Conservation (phyloP, 2,329 filamentous ascomycete species). For the Bertia moriformis region DNA sequence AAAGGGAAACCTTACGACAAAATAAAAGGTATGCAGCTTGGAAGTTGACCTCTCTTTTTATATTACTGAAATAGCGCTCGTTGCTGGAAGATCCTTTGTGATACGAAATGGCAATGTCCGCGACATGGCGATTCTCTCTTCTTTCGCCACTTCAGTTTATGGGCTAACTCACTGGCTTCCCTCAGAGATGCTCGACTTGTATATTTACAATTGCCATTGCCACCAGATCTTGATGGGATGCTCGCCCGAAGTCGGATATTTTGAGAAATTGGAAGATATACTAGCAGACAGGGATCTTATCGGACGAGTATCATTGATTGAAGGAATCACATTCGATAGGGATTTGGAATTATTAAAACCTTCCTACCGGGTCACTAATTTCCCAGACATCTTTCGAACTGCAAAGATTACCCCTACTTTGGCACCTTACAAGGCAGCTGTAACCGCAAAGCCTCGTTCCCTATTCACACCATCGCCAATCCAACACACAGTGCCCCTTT, state of each 20-base stretch:
- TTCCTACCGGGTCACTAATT: conserved; percentile 29
- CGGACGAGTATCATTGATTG: conserved; percentile 35
- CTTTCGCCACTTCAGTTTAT: no score
- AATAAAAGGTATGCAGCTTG: not conserved
- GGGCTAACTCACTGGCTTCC: conserved; percentile 9
- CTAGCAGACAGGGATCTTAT: conserved; percentile 24
- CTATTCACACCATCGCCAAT: conserved; percentile 19
- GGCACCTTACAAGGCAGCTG: conserved; percentile 11
- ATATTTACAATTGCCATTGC: conserved; percentile 41
- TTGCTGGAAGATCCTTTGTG: no score
- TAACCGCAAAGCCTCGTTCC: conserved; percentile 9
- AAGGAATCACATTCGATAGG: conserved; percentile 38
- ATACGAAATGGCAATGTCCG: no score
- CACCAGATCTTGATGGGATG: conserved; percentile 45
- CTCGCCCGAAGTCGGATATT: conserved; percentile 39
- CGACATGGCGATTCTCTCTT: no score
- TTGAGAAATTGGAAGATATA: conserved; percentile 31
- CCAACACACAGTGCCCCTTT: conserved; percentile 15
- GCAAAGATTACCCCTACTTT: conserved; percentile 22
- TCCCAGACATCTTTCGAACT: conserved; percentile 35
- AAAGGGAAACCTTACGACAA: not conserved
- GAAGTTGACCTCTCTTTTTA: no score
- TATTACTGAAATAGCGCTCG: no score
- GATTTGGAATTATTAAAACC: conserved; percentile 29
- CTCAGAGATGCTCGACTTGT: conserved; percentile 35